A percentile compares a stretch with the other conserved stretches of the same genome.
phyloP scores from a whole-genome alignment of 1,284 basidiomycete species.

The Butyriboletus appendiculatus region DNA sequence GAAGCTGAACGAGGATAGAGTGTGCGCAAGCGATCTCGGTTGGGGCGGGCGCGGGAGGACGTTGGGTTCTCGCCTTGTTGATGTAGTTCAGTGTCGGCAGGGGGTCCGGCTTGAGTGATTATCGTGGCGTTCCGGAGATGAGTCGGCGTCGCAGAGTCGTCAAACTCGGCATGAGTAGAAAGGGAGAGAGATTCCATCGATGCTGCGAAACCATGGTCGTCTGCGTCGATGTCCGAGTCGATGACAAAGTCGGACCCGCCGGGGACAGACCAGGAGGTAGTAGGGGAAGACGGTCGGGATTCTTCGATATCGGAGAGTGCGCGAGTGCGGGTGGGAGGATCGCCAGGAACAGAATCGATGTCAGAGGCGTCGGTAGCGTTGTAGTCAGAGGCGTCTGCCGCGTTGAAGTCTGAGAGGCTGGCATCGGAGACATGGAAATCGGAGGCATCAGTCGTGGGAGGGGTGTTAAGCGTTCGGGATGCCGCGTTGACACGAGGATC shows the following conservation, averaged over 20 bases:
- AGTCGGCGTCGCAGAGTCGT: neutral
- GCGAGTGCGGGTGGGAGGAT: slow-evolving; percentile 2
- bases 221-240: slow-evolving; percentile 13
- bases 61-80: neutral
- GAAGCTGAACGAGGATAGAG: slow-evolving; percentile 37
- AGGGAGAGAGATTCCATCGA: slow-evolving; percentile 37
- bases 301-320: slow-evolving; percentile 33
- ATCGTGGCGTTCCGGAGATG: neutral
- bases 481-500: slow-evolving; percentile 33
- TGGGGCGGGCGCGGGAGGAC: slow-evolving; percentile 17
- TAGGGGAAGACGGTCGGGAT: slow-evolving; percentile 27
- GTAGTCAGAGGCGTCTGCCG: slow-evolving; percentile 18
- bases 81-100: neutral
- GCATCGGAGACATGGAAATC: slow-evolving; percentile 44
- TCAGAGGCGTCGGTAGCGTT: slow-evolving; percentile 18
- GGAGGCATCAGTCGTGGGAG: slow-evolving; percentile 64
- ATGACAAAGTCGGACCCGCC: slow-evolving; percentile 13
- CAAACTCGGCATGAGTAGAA: slow-evolving; percentile 10
- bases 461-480: slow-evolving; percentile 53
- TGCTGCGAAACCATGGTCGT: slow-evolving; percentile 31
- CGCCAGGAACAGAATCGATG: slow-evolving; percentile 18
- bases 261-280: slow-evolving; percentile 21
- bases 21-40: slow-evolving; percentile 18
- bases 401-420: slow-evolving; percentile 17
- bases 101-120: neutral